Evolutionary conservation across 139 green algal species (phyloP), one percentile per base, ranked within the genome.

Genomic region (Mesostigma viride): DNA sequence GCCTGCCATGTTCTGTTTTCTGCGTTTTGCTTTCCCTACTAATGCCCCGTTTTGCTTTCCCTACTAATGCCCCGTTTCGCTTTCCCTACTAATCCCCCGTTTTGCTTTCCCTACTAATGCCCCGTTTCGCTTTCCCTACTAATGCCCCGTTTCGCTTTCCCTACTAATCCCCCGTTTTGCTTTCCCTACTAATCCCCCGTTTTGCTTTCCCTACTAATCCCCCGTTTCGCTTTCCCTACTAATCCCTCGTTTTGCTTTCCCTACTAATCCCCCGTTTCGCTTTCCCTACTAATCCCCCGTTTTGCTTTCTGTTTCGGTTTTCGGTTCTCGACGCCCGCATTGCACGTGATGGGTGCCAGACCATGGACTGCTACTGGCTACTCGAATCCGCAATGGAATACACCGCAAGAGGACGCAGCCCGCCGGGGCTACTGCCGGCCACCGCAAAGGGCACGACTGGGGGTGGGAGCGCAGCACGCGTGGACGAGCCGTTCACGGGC

Each of bases 311-410:
- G 40, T 14, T 51, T 51, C 40, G 14, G 40, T 14, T 51, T 14
- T 24, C 11, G 8, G 8, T 51, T 14, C 40, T 14, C 40, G 14
- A 8, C 8, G 14, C 14, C 40, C 14, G 40, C 40, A 24, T 8
- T 24, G 11, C 11, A 24, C 40, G 40, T 51, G 40, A 24, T 14
- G 8, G 11, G 40, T 51, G 40, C 40, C 40, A 8, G 44, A 27
- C 73, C 2, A 44, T 24, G 11, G 24, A 64, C 30, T 76, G 70
- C 62, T 76, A 65, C 64, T 76, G 70, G 70, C 63, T 76, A 26
- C 70, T 76, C 32, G 27, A 20, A 24, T 67, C 67, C 26, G 24
- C 67, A 32, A 64, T 76, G 27, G 35, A 51, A 0, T 76, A 73
- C 36, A 57, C 63, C 17, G 45, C 34, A 5, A 26, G 31, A 17